phyloP scores from a whole-genome alignment of 2,329 filamentous ascomycete species.

The Cladosporium sp. region DNA sequence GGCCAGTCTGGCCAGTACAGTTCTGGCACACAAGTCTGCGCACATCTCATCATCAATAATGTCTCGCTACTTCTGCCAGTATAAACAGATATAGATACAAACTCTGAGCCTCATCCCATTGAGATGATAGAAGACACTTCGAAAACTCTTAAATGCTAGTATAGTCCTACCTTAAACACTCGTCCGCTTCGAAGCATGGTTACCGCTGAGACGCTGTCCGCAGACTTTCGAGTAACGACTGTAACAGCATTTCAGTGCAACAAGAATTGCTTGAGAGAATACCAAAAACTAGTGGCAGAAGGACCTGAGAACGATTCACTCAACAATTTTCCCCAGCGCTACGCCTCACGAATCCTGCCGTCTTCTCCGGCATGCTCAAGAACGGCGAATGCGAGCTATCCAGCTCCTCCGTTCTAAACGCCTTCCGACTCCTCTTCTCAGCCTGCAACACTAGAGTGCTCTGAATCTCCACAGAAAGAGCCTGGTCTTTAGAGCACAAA shows the following conservation, averaged over 20 bases:
- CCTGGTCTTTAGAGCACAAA: background rate
- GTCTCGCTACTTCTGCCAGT: too few species aligned
- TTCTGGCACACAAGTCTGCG: too few species aligned
- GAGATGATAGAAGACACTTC: too few species aligned
- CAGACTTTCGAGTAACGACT: too few species aligned
- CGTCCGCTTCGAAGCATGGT: too few species aligned
- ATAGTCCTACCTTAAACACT: too few species aligned
- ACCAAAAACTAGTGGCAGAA: background rate
- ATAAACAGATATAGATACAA: too few species aligned
- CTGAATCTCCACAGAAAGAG: background rate
- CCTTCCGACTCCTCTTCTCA: background rate
- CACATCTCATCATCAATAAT: too few species aligned
- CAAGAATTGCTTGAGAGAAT: background rate
- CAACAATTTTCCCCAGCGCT: constrained; percentile 12
- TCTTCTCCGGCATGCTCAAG: constrained; percentile 16
- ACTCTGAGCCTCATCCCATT: too few species aligned
- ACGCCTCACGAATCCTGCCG: constrained; percentile 14
- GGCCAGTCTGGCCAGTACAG: too few species aligned
- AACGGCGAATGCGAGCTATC: constrained; percentile 19
- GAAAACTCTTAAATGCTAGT: too few species aligned
- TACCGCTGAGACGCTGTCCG: too few species aligned
- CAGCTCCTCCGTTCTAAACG: constrained; percentile 9
- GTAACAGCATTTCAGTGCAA: background rate
- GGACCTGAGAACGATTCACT: background rate
- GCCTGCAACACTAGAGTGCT: background rate